A percentile compares a stretch with the other conserved stretches of the same genome.
phyloP scores from a whole-genome alignment of 306 rosid species.

The Cicer pinnatifidum region DNA sequence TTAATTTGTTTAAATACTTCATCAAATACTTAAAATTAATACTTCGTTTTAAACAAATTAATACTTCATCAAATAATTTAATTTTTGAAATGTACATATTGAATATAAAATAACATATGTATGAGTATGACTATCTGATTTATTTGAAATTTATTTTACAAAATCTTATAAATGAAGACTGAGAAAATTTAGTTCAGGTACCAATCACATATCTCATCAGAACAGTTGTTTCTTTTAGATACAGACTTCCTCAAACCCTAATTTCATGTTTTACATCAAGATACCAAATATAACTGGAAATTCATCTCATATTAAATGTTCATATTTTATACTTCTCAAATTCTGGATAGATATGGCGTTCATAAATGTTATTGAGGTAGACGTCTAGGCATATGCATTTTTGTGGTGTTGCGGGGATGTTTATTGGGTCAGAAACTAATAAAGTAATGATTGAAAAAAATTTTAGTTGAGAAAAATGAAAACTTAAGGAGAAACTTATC shows the following conservation, averaged over 20 bases:
- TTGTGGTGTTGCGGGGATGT: conserved; percentile 5
- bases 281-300: neutral
- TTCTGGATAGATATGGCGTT: conserved; percentile 23
- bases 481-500: neutral
- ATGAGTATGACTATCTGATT: neutral
- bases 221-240: neutral
- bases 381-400: conserved; percentile 9
- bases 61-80: neutral
- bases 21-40: neutral
- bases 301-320: neutral
- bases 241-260: neutral
- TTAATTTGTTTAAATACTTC: no score
- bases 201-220: neutral
- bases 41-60: neutral
- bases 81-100: neutral
- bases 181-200: neutral
- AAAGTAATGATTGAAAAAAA: neutral
- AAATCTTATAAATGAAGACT: neutral
- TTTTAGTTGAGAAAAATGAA: conserved; percentile 18
- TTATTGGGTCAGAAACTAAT: neutral
- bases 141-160: neutral
- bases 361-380: conserved; percentile 25
- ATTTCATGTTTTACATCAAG: neutral
- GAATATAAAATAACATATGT: neutral
- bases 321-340: neutral